Base-by-base conservation (phyloP, 176 grass and related monocot species). In the Lolium rigidum region DNA sequence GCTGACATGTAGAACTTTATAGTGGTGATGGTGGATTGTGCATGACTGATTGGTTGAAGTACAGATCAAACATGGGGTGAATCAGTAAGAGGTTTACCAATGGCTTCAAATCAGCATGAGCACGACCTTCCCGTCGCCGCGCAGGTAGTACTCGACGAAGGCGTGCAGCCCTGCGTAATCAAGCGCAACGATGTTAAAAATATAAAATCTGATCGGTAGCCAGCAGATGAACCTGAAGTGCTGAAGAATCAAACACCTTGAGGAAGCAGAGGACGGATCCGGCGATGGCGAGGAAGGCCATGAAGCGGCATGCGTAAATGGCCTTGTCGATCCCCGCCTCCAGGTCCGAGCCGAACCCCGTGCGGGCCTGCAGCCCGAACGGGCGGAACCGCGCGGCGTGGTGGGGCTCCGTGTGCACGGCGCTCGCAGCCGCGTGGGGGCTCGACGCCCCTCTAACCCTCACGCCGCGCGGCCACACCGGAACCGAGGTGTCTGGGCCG, bases 251-350 rank as follows among this genome's bases (percentile, higher is more conserved):
- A 72, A 44, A n/a, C 5, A 74, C 92, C 94, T 89, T 94, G 76
- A 97, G 86, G 87, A 94, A 97, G 80, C 94, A 94, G 14, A 91
- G 74, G 75, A 97, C 61, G 13, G 90, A 97, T 61, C 94, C 94
- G 31, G 70, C 74, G 43, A 97, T 92, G 81, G 43, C 94, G 85
- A 97, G 77, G 86, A 97, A 87, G 7, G 94, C 82, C 88, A 97
- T 83, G 83, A 94, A 97, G 41, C 90, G 87, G 80, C 92, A 94
- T 17, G 82, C 77, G 49, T 92, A 97, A 88, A 97, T 92, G 37
- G 79, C 70, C 81, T 70, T 88, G 81, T 91, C 89, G 69, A 87
- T 58, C 76, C 69, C 39, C 28, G 41, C 85, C 89, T 91, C 89
- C 43, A 91, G 52, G 3, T 88, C 85, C 2, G 69, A 50, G 0